phyloP scores from a whole-genome alignment of 192 early-diverging fungal species.

The Backusella macrospora region DNA sequence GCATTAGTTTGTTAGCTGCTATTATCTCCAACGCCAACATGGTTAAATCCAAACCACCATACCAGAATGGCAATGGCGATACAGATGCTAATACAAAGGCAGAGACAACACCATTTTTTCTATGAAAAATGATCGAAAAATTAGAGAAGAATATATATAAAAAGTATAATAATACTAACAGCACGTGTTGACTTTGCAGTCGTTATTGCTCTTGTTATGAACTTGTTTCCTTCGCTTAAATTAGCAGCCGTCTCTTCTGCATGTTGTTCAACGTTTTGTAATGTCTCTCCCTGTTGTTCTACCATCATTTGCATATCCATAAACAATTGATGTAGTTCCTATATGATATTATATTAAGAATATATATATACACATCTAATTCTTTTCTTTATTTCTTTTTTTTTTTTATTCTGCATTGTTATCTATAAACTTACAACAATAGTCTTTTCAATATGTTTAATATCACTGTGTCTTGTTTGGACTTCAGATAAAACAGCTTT shows the following conservation, averaged over 20 bases:
- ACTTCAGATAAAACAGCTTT: slow-evolving; percentile 76
- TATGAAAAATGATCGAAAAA: neutral
- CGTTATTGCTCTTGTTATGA: slow-evolving; percentile 32
- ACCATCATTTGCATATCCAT: slow-evolving; percentile 87
- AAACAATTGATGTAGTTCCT: slow-evolving; percentile 88
- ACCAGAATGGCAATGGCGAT: slow-evolving; percentile 39
- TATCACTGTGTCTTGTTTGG: slow-evolving; percentile 80
- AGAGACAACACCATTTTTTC: slow-evolving; percentile 43
- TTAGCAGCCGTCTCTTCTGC: slow-evolving; percentile 37
- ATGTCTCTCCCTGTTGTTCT: slow-evolving; percentile 71
- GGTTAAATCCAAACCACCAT: slow-evolving; percentile 39
- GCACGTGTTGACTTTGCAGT: slow-evolving; percentile 33
- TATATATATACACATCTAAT: neutral
- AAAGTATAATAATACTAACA: slow-evolving; percentile 18
- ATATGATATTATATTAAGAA: neutral
- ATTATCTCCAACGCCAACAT: slow-evolving; percentile 1
- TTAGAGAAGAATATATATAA: neutral
- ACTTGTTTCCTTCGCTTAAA: slow-evolving; percentile 31
- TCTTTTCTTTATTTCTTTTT: too few relatives aligned
- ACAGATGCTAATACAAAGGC: slow-evolving; percentile 30
- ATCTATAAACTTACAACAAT: slow-evolving; percentile 64
- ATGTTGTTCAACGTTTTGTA: slow-evolving; percentile 71
- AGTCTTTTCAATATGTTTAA: slow-evolving; percentile 83
- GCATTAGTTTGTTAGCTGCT: neutral
- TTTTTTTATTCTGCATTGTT: neutral